Base-by-base conservation (phyloP, 345 rosid genomes). In the Dovyalis caffra region DNA sequence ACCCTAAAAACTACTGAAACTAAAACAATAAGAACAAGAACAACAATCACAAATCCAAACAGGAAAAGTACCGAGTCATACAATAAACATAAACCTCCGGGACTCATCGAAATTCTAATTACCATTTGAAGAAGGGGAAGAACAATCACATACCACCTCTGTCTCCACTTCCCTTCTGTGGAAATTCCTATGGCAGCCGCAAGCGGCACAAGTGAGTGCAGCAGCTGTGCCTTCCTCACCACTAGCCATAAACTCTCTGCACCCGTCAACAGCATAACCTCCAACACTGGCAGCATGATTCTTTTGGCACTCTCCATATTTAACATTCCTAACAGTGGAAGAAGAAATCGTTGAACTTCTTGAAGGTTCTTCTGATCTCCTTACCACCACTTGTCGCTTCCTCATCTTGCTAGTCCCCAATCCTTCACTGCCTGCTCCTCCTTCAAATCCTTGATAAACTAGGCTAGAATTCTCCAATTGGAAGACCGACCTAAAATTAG, bases 201-300 rank as follows among this genome's bases (percentile, higher is more conserved):
- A 80, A n/a, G 83, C 83, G 53, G 83, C 83, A 51, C 83, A 80
- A 63, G 80, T 76, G 33, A 80, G 77, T 12, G 83, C 77, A 61
- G 45, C 74, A 23, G 32, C n/a, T 28, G 83, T 72, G 9, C 77
- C 77, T 73, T 80, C 80, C 35, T 76, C 83, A 1, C 90, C 88
- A 58, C 86, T 88, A 31, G 97, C 91, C 90, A 90, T 87, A 86
- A 90, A 91, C 82, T 91, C 97, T 32, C 94, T 87, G 85, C 97
- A 91, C 1, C 97, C 97, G 7, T 91, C 97, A 5, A 91, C 90
- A 8, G 92, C 94, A 62, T 85, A 85, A 16, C 94, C 93, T 2
- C 94, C 97, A 18, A 88, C 85, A 5, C 80, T 80, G 25, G 90
- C 94, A 2, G 94, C 97, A 56, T 90, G 92, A 64, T 91, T 91